These are phyloP conservation scores for Schwanniomyces pseudopolymorphus DNA, from an alignment of 805 yeast genomes.

Conservation along the genomic window DNA sequence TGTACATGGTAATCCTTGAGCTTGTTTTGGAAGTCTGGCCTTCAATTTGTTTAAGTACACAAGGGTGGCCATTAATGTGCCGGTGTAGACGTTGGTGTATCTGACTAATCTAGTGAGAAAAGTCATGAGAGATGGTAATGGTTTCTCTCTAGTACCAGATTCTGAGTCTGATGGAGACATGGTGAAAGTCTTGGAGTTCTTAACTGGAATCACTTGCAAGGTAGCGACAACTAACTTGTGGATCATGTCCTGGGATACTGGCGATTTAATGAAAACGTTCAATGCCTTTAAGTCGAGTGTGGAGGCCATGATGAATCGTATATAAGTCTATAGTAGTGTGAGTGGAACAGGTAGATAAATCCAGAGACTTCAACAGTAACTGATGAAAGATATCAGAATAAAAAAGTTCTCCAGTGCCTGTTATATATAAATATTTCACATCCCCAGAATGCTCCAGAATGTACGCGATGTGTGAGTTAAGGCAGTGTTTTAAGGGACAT, in stretches of 20 bases:
- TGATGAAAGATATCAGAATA: neutral
- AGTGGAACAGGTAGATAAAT: neutral
- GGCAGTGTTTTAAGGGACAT: constrained; percentile 2
- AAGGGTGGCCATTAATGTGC: constrained; percentile 71
- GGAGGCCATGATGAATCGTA: constrained; percentile 1
- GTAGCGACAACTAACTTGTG: constrained; percentile 66
- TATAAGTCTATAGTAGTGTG: neutral
- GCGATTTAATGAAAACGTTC: constrained; percentile 56
- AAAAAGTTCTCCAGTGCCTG: neutral
- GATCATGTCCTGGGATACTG: constrained; percentile 74
- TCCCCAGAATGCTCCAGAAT: neutral
- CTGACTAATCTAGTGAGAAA: constrained; percentile 71
- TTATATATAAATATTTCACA: neutral
- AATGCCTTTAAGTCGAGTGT: constrained; percentile 50
- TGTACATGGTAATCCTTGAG: constrained; percentile 77
- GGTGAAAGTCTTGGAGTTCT: constrained; percentile 33
- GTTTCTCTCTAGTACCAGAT: constrained; percentile 29
- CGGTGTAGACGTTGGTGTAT: constrained; percentile 77
- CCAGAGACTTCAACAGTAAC: neutral
- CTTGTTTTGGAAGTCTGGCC: constrained; percentile 62
- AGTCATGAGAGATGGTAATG: constrained; percentile 69
- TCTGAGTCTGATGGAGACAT: constrained; percentile 21
- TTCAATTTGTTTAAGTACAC: constrained; percentile 65
- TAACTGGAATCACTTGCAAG: constrained; percentile 65
- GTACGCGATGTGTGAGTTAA: neutral